Percentiles rank a stretch among this genome's conserved stretches.
phyloP scores from a whole-genome alignment of 129 eudicot genomes.

The Scalesia atractyloides region DNA sequence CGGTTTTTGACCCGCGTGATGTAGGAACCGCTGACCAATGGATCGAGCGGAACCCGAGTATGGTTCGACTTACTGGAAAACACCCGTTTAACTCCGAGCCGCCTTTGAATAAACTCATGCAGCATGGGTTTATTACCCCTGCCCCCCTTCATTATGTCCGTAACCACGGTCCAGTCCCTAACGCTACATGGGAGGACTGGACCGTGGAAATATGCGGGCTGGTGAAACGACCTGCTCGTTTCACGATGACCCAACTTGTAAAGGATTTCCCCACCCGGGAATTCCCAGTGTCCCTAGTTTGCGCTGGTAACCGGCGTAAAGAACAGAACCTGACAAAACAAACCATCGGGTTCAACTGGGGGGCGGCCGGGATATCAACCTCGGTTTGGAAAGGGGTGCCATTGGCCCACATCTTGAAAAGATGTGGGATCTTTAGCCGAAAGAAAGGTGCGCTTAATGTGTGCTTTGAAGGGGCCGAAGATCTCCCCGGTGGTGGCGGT shows the following conservation, averaged over 20 bases:
- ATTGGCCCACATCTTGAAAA: slow-evolving; percentile 49
- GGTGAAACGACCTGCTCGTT: slow-evolving; percentile 58
- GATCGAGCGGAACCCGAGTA: slow-evolving; percentile 71
- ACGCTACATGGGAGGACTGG: slow-evolving; percentile 67
- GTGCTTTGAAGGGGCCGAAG: slow-evolving; percentile 93
- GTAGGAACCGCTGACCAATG: slow-evolving; percentile 75
- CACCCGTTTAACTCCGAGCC: slow-evolving; percentile 97
- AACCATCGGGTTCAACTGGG: slow-evolving; percentile 95
- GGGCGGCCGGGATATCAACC: slow-evolving; percentile 79
- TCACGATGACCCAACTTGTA: slow-evolving; percentile 66
- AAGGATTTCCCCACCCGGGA: slow-evolving; percentile 60
- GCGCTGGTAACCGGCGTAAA: slow-evolving; percentile 90
- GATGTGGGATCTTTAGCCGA: slow-evolving; percentile 62
- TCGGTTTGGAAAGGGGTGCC: slow-evolving; percentile 93
- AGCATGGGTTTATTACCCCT: slow-evolving; percentile 94
- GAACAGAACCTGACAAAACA: slow-evolving; percentile 84
- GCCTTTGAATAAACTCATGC: slow-evolving; percentile 82
- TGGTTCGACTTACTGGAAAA: slow-evolving; percentile 92
- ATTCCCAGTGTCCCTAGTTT: slow-evolving; percentile 70
- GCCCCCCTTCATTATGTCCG: slow-evolving; percentile 92
- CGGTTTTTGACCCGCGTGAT: slow-evolving; percentile 62
- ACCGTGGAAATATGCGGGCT: slow-evolving; percentile 78
- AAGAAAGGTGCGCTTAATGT: slow-evolving; percentile 74
- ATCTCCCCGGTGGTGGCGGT: slow-evolving; percentile 93
- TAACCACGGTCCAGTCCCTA: slow-evolving; percentile 86